phyloP scores from a whole-genome alignment of 1,284 basidiomycete species.

The Apiotrichum laibachii region DNA sequence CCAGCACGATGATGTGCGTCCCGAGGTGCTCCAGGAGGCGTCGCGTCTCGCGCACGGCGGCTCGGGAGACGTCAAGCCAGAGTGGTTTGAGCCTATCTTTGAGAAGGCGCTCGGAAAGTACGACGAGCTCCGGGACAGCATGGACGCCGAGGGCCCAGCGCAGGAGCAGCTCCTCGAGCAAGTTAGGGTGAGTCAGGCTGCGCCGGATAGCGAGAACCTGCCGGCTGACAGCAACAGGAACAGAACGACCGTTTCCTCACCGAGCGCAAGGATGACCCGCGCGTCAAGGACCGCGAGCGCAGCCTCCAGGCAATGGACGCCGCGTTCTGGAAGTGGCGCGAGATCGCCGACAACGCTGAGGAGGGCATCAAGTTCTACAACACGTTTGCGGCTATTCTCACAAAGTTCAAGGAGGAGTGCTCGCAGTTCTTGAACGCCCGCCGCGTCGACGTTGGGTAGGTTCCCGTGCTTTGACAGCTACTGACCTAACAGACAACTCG shows the following conservation, averaged over 20 bases:
- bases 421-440: constrained; percentile 69
- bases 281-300: constrained; percentile 76
- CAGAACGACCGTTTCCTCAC: constrained; percentile 73
- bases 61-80: constrained; percentile 70
- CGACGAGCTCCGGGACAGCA: constrained; percentile 65
- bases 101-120: constrained; percentile 79
- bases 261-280: constrained; percentile 73
- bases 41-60: constrained; percentile 54
- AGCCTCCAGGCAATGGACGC: constrained; percentile 82
- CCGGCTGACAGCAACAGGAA: constrained; percentile 53
- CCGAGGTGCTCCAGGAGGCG: constrained; percentile 67
- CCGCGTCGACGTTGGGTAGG: constrained; percentile 57
- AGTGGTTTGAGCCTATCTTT: constrained; percentile 79
- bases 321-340: constrained; percentile 83
- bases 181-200: constrained; percentile 61
- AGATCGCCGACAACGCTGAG: constrained; percentile 77
- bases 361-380: constrained; percentile 93
- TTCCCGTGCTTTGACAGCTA: constrained; percentile 1
- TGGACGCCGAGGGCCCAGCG: constrained; percentile 61
- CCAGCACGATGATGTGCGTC: constrained; percentile 71
- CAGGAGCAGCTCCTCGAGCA: constrained; percentile 66
- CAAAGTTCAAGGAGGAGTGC: constrained; percentile 71
- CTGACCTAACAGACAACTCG: constrained; percentile 18
- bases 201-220: too few species aligned
- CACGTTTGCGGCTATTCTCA: constrained; percentile 66